Percentiles rank a stretch among this genome's conserved stretches.
These are phyloP conservation scores for Liriodendron chinense DNA, from an alignment of 164 flowering plant species.

Conservation along the genomic window DNA sequence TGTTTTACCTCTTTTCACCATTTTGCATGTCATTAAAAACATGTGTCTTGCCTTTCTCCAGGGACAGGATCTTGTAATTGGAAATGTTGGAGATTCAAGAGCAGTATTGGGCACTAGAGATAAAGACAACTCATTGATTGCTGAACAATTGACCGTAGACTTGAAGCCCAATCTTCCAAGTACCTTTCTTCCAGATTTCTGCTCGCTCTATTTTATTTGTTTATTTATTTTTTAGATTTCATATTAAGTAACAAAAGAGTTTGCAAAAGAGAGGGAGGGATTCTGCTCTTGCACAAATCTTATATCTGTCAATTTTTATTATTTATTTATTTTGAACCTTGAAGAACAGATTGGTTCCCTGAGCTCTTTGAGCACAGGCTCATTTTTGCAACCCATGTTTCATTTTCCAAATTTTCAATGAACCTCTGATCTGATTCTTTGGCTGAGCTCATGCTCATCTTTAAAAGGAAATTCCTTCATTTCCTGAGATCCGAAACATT, in stretches of 20 bases:
- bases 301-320: too few relatives aligned
- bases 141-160: constrained; percentile 68
- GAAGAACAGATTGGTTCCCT: not conserved
- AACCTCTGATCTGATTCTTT: too few relatives aligned
- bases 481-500: too few relatives aligned
- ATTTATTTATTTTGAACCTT: too few relatives aligned
- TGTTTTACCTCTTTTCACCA: not conserved
- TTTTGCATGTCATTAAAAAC: constrained; percentile 7
- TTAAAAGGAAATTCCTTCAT: too few relatives aligned
- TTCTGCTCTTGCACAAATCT: not conserved
- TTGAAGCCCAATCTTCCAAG: constrained; percentile 76
- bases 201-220: too few relatives aligned
- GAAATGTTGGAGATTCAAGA: constrained; percentile 71
- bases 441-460: too few relatives aligned
- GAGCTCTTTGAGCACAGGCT: not conserved
- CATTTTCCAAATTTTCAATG: too few relatives aligned
- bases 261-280: not conserved
- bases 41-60: constrained; percentile 20
- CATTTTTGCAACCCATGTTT: too few relatives aligned
- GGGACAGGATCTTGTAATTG: constrained; percentile 61
- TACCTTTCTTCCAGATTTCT: constrained; percentile 13
- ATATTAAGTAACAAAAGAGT: too few relatives aligned
- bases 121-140: constrained; percentile 38
- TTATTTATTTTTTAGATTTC: not conserved
- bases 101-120: constrained; percentile 63